Base-by-base conservation (phyloP, 2,329 filamentous ascomycete species). In the Nectriaceae sp. region DNA sequence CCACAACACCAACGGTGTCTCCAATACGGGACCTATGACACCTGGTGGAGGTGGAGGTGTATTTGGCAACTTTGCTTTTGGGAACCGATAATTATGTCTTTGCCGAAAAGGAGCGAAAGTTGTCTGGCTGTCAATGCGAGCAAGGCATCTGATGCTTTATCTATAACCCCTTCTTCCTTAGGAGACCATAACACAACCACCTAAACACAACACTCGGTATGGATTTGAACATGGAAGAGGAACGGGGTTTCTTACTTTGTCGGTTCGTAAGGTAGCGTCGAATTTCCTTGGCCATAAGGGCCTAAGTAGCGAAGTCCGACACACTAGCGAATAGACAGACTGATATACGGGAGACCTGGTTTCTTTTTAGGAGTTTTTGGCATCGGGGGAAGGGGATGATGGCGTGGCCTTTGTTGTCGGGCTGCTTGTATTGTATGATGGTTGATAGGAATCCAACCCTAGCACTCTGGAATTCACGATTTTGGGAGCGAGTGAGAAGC, bases 41-140 rank as follows among this genome's bases (percentile, higher is more conserved):
- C 90, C 90, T 1, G 88, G 89, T 21, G 87, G 84, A 18, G 84
- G 84, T 3, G 85, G 85, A 21, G 87, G 88, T 43, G 83, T 86
- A 20, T 91, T 93, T 74, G 89, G 89, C 40, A 82, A 78, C 65
- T 93, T 93, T 70, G 75, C 77, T 50, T 80, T 82, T 69, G 70
- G 66, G 29, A 67, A 63, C 59, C 68, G 70, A 57, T 72, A 21
- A 13, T 13, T 6, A 29, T 29, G 6, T 29, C 24, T 29, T 13
- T 29, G 6, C 24, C 24, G 24, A 13, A 6, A 6, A 13, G 24
- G 24, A 29, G 13, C 6, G 13, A 13, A 6, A 29, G 6, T 13
- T 13, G 24, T 29, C 24, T 29, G 24, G 24, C 24, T 6, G n/a
- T n/a, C n/a, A n/a, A n/a, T n/a, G n/a, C n/a, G n/a, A n/a, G n/a